Conservation (phyloP, 768 basidiomycete species). For the Gautieria morchelliformis region DNA sequence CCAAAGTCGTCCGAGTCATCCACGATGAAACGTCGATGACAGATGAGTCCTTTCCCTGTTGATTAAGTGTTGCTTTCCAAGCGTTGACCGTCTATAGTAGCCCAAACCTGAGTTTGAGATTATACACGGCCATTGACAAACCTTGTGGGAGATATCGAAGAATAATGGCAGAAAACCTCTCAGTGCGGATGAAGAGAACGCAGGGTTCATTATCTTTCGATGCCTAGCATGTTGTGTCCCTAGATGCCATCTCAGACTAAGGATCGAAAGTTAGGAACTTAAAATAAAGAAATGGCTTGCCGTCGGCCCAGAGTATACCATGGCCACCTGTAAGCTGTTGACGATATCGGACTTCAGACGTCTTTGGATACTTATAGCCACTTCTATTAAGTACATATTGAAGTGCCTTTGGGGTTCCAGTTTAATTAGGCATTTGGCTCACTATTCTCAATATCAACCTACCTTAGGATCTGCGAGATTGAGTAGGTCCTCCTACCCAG, state of each 20-base stretch:
- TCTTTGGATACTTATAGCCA: constrained; percentile 20
- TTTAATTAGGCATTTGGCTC: neutral
- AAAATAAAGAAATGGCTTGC: neutral
- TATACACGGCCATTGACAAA: constrained; percentile 5
- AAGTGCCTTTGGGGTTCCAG: constrained; percentile 9
- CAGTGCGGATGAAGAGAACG: constrained; percentile 28
- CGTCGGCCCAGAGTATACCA: constrained; percentile 14
- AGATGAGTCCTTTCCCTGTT: constrained; percentile 24
- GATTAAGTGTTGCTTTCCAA: constrained; percentile 39
- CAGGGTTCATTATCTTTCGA: constrained; percentile 26
- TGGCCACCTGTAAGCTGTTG: constrained; percentile 15
- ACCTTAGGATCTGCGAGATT: constrained; percentile 46
- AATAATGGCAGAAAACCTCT: constrained; percentile 26
- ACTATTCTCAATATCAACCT: neutral
- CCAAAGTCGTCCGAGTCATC: constrained; percentile 28
- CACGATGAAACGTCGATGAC: constrained; percentile 41
- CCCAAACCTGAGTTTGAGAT: neutral
- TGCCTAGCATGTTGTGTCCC: constrained; percentile 21
- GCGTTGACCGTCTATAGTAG: constrained; percentile 32
- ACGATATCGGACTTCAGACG: neutral
- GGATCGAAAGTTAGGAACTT: neutral
- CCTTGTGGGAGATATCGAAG: constrained; percentile 14
- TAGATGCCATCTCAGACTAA: neutral
- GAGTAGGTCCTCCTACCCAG: constrained; percentile 41
- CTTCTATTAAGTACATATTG: constrained; percentile 20